phyloP scores from a whole-genome alignment of 257 asterid genomes.

The Nicotiana obtusifolia region DNA sequence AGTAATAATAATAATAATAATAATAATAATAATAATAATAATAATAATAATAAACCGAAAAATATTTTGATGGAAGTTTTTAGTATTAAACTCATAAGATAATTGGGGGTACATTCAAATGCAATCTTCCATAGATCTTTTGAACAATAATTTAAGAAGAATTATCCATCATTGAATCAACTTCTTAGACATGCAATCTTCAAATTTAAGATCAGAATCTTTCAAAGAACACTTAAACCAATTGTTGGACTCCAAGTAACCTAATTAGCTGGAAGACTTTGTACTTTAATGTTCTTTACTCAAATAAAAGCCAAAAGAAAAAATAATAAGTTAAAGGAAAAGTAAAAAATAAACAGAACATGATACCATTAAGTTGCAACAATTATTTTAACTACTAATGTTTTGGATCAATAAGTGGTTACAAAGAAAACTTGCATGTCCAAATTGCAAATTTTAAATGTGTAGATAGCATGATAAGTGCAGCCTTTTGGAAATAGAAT shows the following conservation, averaged over 20 bases:
- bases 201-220: neutral
- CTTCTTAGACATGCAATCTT: neutral
- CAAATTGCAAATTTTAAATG: neutral
- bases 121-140: no score
- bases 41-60: no score
- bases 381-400: constrained; percentile 7
- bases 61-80: no score
- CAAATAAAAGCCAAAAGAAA: neutral
- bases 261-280: neutral
- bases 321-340: neutral
- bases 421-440: neutral
- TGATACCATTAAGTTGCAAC: neutral
- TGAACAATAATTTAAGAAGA: neutral
- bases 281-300: neutral
- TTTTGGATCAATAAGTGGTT: neutral
- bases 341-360: neutral
- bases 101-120: no score
- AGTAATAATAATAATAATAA: no score
- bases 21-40: no score
- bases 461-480: constrained; percentile 3
- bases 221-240: neutral
- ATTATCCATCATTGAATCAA: neutral
- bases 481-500: constrained; percentile 21
- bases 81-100: no score
- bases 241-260: neutral